A percentile compares a stretch with the other conserved stretches of the same genome.
Conservation (phyloP, 805 yeast species). For the Schwanniomyces vanrijiae region DNA sequence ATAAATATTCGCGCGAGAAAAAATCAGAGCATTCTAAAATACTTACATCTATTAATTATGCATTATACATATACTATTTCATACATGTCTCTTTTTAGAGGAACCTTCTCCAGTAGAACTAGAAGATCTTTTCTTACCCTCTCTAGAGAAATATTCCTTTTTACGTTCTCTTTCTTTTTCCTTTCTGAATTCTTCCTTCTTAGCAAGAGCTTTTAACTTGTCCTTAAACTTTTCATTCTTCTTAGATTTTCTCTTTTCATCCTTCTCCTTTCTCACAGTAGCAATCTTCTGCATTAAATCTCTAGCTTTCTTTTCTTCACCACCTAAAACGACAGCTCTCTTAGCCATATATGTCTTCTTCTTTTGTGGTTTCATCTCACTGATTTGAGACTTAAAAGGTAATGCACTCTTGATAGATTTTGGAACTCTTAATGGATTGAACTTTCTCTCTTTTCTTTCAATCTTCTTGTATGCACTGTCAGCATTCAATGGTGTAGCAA, state of each 20-base stretch:
- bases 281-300: slow-evolving; percentile 83
- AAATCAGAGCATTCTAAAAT: background rate
- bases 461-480: slow-evolving; percentile 63
- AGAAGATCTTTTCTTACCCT: slow-evolving; percentile 61
- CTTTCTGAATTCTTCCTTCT: slow-evolving; percentile 63
- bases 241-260: slow-evolving; percentile 68
- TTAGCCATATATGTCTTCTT: slow-evolving; percentile 77
- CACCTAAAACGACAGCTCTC: slow-evolving; percentile 91
- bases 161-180: slow-evolving; percentile 83
- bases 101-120: slow-evolving; percentile 31
- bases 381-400: slow-evolving; percentile 92
- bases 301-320: slow-evolving; percentile 92
- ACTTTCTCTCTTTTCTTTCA: slow-evolving; percentile 80
- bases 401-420: slow-evolving; percentile 68
- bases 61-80: slow-evolving; percentile 6
- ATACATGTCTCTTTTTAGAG: slow-evolving; percentile 31
- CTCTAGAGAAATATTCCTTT: slow-evolving; percentile 78
- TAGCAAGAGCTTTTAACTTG: slow-evolving; percentile 72
- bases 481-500: slow-evolving; percentile 59
- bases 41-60: background rate
- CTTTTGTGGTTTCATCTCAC: slow-evolving; percentile 83
- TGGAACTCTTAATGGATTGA: slow-evolving; percentile 88
- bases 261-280: slow-evolving; percentile 84
- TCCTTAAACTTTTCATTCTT: slow-evolving; percentile 75
- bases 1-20: background rate